Base-by-base conservation (phyloP, 306 rosid genomes). In the Vigna trinervia region DNA sequence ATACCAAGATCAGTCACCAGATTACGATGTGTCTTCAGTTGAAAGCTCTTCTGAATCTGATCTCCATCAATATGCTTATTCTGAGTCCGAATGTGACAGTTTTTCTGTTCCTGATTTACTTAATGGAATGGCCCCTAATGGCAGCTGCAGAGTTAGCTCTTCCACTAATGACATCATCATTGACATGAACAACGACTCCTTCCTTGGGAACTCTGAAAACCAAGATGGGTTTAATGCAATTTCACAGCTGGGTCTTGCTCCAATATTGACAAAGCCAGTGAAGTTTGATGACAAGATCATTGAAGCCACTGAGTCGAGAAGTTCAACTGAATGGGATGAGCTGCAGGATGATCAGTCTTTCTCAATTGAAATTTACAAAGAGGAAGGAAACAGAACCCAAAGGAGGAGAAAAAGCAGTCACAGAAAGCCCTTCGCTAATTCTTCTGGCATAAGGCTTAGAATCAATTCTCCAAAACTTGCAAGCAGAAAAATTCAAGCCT, bases 111-210 rank as follows among this genome's bases (percentile, higher is more conserved):
- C 83, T 72, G 90, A 85, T 30, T 61, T 87, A 61, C 79, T 82
- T n/a, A 87, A 80, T 81, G 89, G 88, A 41, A 77, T 59, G 69
- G 85, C 78, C 67, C 68, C 92, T 54, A 82, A 76, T 67, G 81
- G 89, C 77, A 86, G 83, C 45, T 86, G 90, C 69, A 84, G 90
- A 65, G 85, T 89, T 67, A 89, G 96, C 43, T 91, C 98, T 71
- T 89, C 97, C 5, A 87, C 94, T 41, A 80, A 85, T 80, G 96
- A 93, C 50, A 87, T 89, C 53, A 86, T 91, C 90, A 93, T 88
- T 38, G 97, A 91, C 86, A 82, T 91, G 93, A 88, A 88, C 73
- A 80, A 76, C 65, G 90, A 83, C 41, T 57, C 76, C 43, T 82
- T 87, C 51, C 75, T 61, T 9, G 86, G 81, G 58, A 85, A 85